phyloP scores from a whole-genome alignment of 345 rosid genomes.

The Microcos paniculata region DNA sequence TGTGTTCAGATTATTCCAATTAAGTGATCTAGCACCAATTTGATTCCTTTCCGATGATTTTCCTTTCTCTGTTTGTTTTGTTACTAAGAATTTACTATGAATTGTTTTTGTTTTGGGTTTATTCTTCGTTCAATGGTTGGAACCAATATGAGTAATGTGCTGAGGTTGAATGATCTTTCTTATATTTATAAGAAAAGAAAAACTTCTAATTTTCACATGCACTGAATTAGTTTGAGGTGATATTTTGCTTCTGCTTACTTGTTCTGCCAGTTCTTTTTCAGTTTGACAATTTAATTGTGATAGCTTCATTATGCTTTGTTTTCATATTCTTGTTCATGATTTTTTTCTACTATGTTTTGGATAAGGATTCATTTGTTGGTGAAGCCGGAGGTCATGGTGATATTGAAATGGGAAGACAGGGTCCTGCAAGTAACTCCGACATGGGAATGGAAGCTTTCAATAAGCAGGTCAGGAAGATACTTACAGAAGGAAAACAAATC shows the following conservation, averaged over 20 bases:
- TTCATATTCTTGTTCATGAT: not conserved
- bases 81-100: conserved; percentile 1
- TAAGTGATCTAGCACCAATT: not conserved
- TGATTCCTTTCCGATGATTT: not conserved
- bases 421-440: conserved; percentile 45
- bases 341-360: not conserved
- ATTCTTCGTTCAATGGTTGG: not conserved
- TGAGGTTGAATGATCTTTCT: not conserved
- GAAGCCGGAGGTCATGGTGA: conserved; percentile 41
- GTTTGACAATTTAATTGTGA: not conserved
- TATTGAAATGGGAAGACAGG: conserved; percentile 59
- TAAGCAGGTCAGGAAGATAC: conserved; percentile 45
- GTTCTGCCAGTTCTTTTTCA: not conserved
- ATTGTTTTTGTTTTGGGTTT: not conserved
- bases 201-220: not conserved
- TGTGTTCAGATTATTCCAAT: not conserved
- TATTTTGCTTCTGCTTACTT: not conserved
- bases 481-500: not conserved
- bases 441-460: conserved; percentile 67
- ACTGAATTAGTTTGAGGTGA: not conserved
- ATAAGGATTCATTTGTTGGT: conserved; percentile 50
- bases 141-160: not conserved
- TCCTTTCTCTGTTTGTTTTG: not conserved
- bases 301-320: not conserved
- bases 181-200: not conserved